Evolutionary conservation across 176 grass and related monocot genomes (phyloP).

Genomic region (Lolium perenne): DNA sequence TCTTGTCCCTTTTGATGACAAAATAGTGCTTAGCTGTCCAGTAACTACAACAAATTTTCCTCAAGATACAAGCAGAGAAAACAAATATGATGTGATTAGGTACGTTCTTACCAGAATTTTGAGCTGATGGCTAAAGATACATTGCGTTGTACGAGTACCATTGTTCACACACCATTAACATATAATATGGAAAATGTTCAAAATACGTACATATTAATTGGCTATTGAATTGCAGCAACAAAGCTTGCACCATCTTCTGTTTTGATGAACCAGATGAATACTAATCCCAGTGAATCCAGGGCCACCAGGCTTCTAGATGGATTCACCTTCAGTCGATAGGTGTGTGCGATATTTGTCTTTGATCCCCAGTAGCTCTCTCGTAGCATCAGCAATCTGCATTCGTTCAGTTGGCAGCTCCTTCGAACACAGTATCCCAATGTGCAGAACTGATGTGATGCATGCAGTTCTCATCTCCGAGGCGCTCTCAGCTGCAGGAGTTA

Average conservation of each 20-base stretch:
- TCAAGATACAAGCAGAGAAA: not conserved
- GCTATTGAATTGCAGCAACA: no score
- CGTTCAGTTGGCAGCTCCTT: slow-evolving; percentile 15
- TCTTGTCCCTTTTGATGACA: no score
- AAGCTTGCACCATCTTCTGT: no score
- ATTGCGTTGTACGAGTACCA: no score
- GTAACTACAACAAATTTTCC: not conserved
- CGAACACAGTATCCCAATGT: not conserved
- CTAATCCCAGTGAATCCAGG: no score
- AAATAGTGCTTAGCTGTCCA: not conserved
- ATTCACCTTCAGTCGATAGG: not conserved
- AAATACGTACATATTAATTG: no score
- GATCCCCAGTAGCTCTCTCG: not conserved
- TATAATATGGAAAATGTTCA: no score
- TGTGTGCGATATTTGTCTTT: not conserved
- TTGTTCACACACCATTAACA: no score
- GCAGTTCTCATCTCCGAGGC: not conserved
- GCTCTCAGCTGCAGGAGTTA: not conserved
- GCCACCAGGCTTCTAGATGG: not conserved
- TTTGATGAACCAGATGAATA: no score
- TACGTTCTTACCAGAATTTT: no score
- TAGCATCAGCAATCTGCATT: slow-evolving; percentile 22
- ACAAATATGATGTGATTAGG: no score
- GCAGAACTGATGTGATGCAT: not conserved
- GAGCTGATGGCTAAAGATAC: no score